A percentile compares a stretch with the other conserved stretches of the same genome.
Evolutionary conservation across 768 basidiomycete genomes (phyloP).

Genomic region (Sporobolomyces phaffii): DNA sequence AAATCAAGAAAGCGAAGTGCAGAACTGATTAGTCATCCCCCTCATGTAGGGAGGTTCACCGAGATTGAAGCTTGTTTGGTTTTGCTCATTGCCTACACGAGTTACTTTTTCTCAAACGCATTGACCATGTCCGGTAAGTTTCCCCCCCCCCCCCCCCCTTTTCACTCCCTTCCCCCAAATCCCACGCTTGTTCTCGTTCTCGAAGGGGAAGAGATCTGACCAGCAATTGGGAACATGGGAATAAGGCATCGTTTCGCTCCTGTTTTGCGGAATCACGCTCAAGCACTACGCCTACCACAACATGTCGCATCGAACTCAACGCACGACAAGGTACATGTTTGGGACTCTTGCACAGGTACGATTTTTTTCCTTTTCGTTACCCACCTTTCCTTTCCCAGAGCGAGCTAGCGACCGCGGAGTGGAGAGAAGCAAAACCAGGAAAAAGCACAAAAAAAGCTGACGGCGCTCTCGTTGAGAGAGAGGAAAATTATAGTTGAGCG

Average conservation of each 20-base stretch:
- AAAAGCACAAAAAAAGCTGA: too few species aligned
- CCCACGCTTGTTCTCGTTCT: slow-evolving; percentile 46
- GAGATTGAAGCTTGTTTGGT: slow-evolving; percentile 95
- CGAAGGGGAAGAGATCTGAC: background rate
- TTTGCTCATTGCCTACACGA: slow-evolving; percentile 87
- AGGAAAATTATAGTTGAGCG: slow-evolving; percentile 54
- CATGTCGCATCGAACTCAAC: slow-evolving; percentile 91
- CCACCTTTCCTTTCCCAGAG: background rate
- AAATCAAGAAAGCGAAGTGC: too few species aligned
- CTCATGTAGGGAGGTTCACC: slow-evolving; percentile 54
- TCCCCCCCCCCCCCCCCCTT: background rate
- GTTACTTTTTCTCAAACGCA: slow-evolving; percentile 98
- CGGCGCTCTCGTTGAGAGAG: too few species aligned
- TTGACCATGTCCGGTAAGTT: slow-evolving; percentile 62
- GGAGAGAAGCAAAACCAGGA: too few species aligned
- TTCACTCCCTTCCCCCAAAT: background rate
- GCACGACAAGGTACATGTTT: slow-evolving; percentile 92
- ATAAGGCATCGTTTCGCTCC: slow-evolving; percentile 82
- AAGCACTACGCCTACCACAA: slow-evolving; percentile 99
- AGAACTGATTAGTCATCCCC: too few species aligned
- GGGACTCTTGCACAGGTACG: slow-evolving; percentile 71
- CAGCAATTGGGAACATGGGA: background rate
- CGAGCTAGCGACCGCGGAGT: too few species aligned
- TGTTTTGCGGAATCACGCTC: slow-evolving; percentile 97
- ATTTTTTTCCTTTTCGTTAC: background rate